Evolutionary conservation across 1,284 basidiomycete species (phyloP).

Genomic region (Ganoderma lingzhi): DNA sequence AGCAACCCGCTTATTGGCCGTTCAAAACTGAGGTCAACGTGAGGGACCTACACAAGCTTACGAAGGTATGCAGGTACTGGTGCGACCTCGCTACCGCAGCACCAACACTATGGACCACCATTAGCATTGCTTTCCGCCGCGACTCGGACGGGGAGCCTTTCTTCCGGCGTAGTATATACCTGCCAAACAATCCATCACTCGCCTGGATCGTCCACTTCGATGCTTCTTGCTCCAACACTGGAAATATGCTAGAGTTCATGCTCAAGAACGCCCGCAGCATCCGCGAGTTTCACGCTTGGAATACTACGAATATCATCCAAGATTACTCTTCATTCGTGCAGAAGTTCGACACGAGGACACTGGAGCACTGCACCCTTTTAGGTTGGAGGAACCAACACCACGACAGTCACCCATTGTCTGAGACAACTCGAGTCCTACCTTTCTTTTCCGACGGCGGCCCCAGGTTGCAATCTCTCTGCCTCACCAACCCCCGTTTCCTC

Average conservation of each 20-base stretch:
- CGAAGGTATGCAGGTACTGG: constrained; percentile 5
- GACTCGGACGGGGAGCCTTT: neutral
- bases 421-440: neutral
- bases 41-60: neutral
- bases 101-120: neutral
- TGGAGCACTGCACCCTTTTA: neutral
- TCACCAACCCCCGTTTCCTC: neutral
- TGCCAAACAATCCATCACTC: neutral
- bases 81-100: constrained; percentile 1
- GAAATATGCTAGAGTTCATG: neutral
- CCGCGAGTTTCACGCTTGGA: neutral
- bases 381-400: neutral
- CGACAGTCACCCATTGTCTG: neutral
- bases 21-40: neutral
- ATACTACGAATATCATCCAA: neutral
- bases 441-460: constrained; percentile 2
- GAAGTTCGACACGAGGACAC: neutral
- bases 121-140: neutral
- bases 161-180: neutral
- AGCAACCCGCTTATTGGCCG: neutral
- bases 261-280: neutral
- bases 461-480: constrained; percentile 9
- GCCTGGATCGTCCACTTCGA: neutral
- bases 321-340: neutral
- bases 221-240: neutral